phyloP scores from a whole-genome alignment of 305 asterid species.

The Monarda citriodora region DNA sequence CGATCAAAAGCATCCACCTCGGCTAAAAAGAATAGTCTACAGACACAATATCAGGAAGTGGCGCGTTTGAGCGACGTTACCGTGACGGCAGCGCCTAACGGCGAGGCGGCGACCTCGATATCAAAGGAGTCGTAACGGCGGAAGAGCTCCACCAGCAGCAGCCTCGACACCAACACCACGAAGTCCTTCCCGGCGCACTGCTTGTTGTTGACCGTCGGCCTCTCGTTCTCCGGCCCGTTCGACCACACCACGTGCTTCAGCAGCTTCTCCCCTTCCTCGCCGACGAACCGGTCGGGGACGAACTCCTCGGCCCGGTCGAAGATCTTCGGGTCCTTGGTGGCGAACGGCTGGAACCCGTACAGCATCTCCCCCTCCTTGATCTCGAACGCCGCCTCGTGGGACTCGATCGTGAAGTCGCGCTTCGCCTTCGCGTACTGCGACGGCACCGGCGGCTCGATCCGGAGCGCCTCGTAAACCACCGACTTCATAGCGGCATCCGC shows the following conservation, averaged over 20 bases:
- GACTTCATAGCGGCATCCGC: slow-evolving; percentile 77
- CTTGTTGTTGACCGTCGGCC: slow-evolving; percentile 51
- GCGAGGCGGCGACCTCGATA: slow-evolving; percentile 58
- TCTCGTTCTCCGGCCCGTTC: slow-evolving; percentile 72
- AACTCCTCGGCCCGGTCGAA: slow-evolving; percentile 80
- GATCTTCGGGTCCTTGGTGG: slow-evolving; percentile 72
- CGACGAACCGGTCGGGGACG: slow-evolving; percentile 63
- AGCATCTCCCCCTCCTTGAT: slow-evolving; percentile 72
- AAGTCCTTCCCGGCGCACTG: slow-evolving; percentile 96
- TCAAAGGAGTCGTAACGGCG: slow-evolving; percentile 82
- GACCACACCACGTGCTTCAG: slow-evolving; percentile 85
- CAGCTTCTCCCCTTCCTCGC: slow-evolving; percentile 64
- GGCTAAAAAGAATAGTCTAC: not conserved
- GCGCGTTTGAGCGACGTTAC: slow-evolving; percentile 75
- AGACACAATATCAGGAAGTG: slow-evolving; percentile 25
- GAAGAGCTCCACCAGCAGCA: slow-evolving; percentile 84
- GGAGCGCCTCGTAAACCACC: slow-evolving; percentile 66
- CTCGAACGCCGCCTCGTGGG: slow-evolving; percentile 66
- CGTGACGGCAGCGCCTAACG: slow-evolving; percentile 71
- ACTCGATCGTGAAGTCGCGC: slow-evolving; percentile 55
- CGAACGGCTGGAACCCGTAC: slow-evolving; percentile 84
- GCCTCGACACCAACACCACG: slow-evolving; percentile 64
- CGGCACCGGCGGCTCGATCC: slow-evolving; percentile 86
- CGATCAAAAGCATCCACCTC: not conserved
- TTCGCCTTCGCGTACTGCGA: slow-evolving; percentile 79